Evolutionary conservation across 768 basidiomycete genomes (phyloP), one percentile per base, ranked within the genome.

Genomic region (Gymnopilus dilepis): DNA sequence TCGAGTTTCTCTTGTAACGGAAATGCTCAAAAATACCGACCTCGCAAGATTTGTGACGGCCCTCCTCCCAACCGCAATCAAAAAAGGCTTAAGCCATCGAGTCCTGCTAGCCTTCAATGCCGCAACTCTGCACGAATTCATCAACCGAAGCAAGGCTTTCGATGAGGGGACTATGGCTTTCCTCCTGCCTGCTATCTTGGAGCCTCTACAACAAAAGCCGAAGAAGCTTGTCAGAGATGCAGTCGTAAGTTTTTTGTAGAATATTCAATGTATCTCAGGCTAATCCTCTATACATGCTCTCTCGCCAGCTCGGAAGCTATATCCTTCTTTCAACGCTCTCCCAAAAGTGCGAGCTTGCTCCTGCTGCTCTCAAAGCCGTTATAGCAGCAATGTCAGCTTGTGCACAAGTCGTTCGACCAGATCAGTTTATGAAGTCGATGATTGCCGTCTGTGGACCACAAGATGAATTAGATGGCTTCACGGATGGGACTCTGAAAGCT

Each of bases 71-170:
- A 70, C 69, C 19, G 81, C 87, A 0, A 59, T 89, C 56, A 84
- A 86, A 68, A 81, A 77, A 31, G 76, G 76, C 1, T 70, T 73
- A 58, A 69, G 72, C n/a, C 88, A 97, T 70, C 88, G 88, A 37
- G 84, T 90, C 0, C 76, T 99, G 15, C 74, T 94, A 43, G 87
- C 88, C 0, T 98, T 98, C 76, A 92, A 94, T 73, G 84, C 91
- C 6, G 88, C 91, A 6, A 84, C 84, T 0, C 75, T 94, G 43
- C 85, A 95, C 33, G 94, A 93, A 40, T 96, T 91, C 69, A 80
- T 99, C 38, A 83, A 86, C 37, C 77, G 82, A 43, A 77, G 73
- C 33, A 82, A 87, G 57, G 65, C 71, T 4, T 69, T 92, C 31
- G 86, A 90, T 65, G 90, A 91, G 70, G 88, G 87, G 17, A 80